phyloP scores from a whole-genome alignment of 192 early-diverging fungal species.

The Entrophospora sp. region DNA sequence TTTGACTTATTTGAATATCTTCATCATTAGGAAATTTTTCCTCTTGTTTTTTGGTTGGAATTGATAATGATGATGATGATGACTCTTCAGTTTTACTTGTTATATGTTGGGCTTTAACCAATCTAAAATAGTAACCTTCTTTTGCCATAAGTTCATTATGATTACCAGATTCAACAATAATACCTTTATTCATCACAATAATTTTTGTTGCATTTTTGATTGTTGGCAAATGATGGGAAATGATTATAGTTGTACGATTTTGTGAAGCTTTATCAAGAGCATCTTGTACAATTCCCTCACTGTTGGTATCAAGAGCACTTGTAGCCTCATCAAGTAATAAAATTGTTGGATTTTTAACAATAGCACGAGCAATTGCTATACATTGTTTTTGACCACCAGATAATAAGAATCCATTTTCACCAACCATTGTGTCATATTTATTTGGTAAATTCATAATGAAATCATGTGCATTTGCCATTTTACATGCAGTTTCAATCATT shows the following conservation, averaged over 20 bases:
- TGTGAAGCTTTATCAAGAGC: conserved; percentile 60
- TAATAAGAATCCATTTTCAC: conserved; percentile 69
- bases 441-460: conserved; percentile 64
- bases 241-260: conserved; percentile 73
- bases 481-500: conserved; percentile 47
- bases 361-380: conserved; percentile 88
- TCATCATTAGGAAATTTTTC: not conserved
- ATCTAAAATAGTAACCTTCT: conserved; percentile 40
- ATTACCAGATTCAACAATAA: conserved; percentile 55
- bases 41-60: not conserved
- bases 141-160: conserved; percentile 57
- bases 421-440: conserved; percentile 80
- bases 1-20: not conserved
- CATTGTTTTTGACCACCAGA: conserved; percentile 95
- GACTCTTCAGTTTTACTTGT: conserved; percentile 24
- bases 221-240: conserved; percentile 78
- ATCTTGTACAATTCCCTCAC: conserved; percentile 64
- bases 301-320: conserved; percentile 72
- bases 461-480: conserved; percentile 62
- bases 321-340: conserved; percentile 88
- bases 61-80: not conserved
- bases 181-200: conserved; percentile 60
- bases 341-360: conserved; percentile 83
- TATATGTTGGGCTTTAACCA: conserved; percentile 55
- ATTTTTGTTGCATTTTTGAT: conserved; percentile 72